Conservation (phyloP, 164 flowering plant genomes). For the Macadamia tetraphylla region DNA sequence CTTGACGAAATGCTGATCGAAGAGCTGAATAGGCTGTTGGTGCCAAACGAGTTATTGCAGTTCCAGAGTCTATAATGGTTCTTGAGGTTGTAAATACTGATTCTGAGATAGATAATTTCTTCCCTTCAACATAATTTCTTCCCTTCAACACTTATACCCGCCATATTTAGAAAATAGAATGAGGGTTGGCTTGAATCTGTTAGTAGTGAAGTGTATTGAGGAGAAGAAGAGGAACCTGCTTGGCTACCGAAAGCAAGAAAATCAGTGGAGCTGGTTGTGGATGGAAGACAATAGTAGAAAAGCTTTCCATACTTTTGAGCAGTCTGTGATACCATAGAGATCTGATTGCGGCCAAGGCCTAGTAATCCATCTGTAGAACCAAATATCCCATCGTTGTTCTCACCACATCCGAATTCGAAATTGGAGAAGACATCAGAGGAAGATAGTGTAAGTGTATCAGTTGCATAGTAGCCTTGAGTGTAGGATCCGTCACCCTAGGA, state of each 20-base stretch:
- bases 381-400: background rate
- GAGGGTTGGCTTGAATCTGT: background rate
- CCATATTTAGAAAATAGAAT: constrained; percentile 16
- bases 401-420: constrained; percentile 6
- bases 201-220: constrained; percentile 7
- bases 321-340: constrained; percentile 5
- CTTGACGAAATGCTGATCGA: constrained; percentile 16
- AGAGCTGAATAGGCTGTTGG: constrained; percentile 33
- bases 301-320: background rate
- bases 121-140: constrained; percentile 1
- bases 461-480: background rate
- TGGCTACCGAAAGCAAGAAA: constrained; percentile 12
- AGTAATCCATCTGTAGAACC: constrained; percentile 5
- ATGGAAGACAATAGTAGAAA: constrained; percentile 24
- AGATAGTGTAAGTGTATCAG: constrained; percentile 5
- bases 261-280: constrained; percentile 9
- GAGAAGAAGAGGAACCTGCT: background rate
- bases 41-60: constrained; percentile 35
- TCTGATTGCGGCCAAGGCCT: background rate
- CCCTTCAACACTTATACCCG: constrained; percentile 12
- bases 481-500: constrained; percentile 3
- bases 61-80: constrained; percentile 44
- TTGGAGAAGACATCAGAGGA: constrained; percentile 2
- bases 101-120: background rate
- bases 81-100: constrained; percentile 7